Percentiles rank a stretch among this genome's conserved stretches.
phyloP scores from a whole-genome alignment of 2,329 filamentous ascomycete genomes.

The Colletotrichum lupini region DNA sequence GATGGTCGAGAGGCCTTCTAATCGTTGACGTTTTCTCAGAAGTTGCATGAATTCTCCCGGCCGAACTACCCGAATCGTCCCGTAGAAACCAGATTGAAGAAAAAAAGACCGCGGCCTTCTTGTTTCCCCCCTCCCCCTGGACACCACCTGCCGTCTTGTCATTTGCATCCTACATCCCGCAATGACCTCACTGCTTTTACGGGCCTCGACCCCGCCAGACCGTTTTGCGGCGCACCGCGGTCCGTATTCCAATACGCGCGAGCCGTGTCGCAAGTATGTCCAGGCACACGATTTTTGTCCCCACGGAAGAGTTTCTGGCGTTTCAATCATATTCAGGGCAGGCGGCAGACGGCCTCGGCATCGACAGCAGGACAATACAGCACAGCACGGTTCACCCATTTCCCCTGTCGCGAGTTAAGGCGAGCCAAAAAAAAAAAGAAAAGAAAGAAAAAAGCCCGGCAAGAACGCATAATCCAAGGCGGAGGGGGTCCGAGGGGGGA shows the following conservation, averaged over 20 bases:
- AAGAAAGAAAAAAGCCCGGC: neutral
- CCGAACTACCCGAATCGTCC: neutral
- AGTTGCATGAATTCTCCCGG: neutral
- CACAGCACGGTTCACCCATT: neutral
- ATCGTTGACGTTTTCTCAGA: neutral
- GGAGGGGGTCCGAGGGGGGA: neutral
- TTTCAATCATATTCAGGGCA: neutral
- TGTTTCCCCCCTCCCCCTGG: neutral
- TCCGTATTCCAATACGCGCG: neutral
- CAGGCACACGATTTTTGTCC: neutral
- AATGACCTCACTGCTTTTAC: neutral
- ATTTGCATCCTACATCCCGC: neutral
- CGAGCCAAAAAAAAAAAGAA: neutral
- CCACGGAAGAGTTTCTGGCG: neutral
- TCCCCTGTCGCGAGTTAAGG: neutral
- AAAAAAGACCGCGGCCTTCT: neutral
- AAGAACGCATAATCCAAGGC: neutral
- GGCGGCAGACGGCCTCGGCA: neutral
- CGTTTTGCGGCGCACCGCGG: neutral
- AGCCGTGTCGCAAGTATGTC: too few relatives aligned
- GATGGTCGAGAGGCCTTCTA: neutral
- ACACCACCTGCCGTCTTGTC: neutral
- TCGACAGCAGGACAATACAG: neutral
- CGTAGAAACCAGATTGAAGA: neutral
- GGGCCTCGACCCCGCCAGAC: neutral